These are phyloP conservation scores for Salicornia ramosissima DNA, from an alignment of 148 eudicot species.

Conservation along the genomic window DNA sequence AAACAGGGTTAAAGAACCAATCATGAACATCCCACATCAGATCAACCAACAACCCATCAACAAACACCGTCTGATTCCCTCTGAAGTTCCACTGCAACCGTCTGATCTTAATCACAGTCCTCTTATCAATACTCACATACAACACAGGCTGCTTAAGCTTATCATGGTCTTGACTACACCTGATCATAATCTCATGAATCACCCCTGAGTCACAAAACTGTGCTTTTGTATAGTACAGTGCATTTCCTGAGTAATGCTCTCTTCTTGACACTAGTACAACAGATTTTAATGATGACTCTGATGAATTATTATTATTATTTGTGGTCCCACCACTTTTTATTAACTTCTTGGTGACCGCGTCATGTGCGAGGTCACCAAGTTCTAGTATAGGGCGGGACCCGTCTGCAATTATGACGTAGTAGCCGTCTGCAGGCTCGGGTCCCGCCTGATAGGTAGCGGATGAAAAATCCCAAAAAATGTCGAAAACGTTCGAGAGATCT, in stretches of 20 bases:
- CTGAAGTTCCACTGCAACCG: constrained; percentile 86
- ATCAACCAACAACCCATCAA: constrained; percentile 79
- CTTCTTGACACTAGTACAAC: constrained; percentile 44
- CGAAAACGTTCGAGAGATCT: constrained; percentile 31
- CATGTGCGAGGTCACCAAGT: constrained; percentile 54
- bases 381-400: constrained; percentile 44
- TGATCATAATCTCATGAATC: constrained; percentile 55
- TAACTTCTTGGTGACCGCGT: constrained; percentile 33
- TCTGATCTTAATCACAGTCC: constrained; percentile 58
- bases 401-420: constrained; percentile 38
- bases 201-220: constrained; percentile 51
- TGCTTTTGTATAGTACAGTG: constrained; percentile 49
- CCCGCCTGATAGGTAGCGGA: constrained; percentile 50
- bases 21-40: constrained; percentile 94
- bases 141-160: constrained; percentile 51
- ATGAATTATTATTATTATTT: too few relatives aligned
- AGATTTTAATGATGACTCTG: constrained; percentile 25
- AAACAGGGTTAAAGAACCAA: constrained; percentile 50
- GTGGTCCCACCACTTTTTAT: too few relatives aligned
- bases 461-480: constrained; percentile 66
- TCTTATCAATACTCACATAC: constrained; percentile 63
- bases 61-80: constrained; percentile 76
- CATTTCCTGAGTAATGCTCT: constrained; percentile 61
- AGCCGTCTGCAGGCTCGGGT: constrained; percentile 70
- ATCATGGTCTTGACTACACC: constrained; percentile 45